Base-by-base conservation (phyloP, 202 grass and related monocot genomes). In the Saccharum hybrid region DNA sequence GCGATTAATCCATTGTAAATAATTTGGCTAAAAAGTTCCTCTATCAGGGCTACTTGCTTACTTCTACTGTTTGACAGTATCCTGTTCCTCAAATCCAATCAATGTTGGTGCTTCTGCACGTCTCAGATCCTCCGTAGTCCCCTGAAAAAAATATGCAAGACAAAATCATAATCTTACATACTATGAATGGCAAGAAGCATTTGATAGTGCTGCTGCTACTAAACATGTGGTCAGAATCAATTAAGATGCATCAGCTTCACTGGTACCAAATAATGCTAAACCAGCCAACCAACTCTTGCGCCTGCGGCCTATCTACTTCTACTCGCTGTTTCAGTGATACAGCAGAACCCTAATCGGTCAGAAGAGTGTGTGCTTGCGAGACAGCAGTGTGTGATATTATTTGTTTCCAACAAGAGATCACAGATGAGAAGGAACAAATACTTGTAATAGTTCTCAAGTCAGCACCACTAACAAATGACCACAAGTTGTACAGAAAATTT, bases 211-310 rank as follows among this genome's bases (percentile, higher is more conserved):
- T 60, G 11, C 10, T 30, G 1, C 22, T 63, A 31, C 22, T 31
- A 31, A 63, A 63, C 61, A 31, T 63, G 61, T 30, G 61, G 61
- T 63, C 26, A 30, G 23, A 31, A 63, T 23, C 22, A 63, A 63
- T 63, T 63, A 63, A 63, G 60, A 30, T 63, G 61, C 23, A 63
- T 31, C 10, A 30, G 61, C 61, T 63, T 31, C 61, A 63, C 56
- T 60, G 8, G 56, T 63, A 63, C 26, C 4, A 63, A 63, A 30
- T 30, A 12, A 30, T 31, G 10, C 11, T 63, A 26, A 63, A 63
- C 22, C 26, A 63, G 23, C 23, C 61, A 63, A 63, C 10, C 1
- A 30, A 30, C 23, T 30, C 61, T 63, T 30, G 23, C 2, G 4
- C 23, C 61, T 6, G 10, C 22, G 28, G 61, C 61, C 23, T 63